Percentiles rank a stretch among this genome's conserved stretches.
phyloP scores from a whole-genome alignment of 176 grass and related monocot species.

The Oryza glaberrima region DNA sequence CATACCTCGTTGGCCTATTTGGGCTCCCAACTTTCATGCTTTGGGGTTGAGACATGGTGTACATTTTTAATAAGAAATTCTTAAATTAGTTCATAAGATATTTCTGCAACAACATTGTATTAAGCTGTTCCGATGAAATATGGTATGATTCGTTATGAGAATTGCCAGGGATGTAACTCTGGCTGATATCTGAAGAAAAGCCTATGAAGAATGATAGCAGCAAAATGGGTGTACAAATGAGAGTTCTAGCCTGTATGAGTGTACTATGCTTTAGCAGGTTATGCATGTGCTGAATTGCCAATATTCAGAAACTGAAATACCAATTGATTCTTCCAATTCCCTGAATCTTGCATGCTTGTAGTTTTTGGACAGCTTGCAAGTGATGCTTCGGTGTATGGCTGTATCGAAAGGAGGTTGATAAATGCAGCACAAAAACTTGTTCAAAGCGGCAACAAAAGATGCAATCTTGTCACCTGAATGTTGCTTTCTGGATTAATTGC shows the following conservation, averaged over 20 bases:
- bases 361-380: not conserved
- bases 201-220: not conserved
- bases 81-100: slow-evolving; percentile 46
- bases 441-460: not conserved
- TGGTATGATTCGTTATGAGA: slow-evolving; percentile 40
- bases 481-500: not conserved
- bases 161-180: slow-evolving; percentile 29
- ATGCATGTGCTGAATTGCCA: not conserved
- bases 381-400: not conserved
- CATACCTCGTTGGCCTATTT: slow-evolving; percentile 47
- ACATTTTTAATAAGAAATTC: slow-evolving; percentile 45
- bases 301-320: not conserved
- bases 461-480: not conserved
- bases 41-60: slow-evolving; percentile 50
- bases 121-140: slow-evolving; percentile 34
- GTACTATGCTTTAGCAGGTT: not conserved
- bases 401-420: not conserved
- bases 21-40: slow-evolving; percentile 34
- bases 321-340: not conserved
- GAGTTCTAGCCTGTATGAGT: not conserved
- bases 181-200: slow-evolving; percentile 35
- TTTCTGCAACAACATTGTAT: slow-evolving; percentile 41
- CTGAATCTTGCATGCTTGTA: not conserved
- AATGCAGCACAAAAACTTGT: not conserved
- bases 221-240: not conserved